Conservation (phyloP, 345 rosid species). For the Toxicodendron radicans region DNA sequence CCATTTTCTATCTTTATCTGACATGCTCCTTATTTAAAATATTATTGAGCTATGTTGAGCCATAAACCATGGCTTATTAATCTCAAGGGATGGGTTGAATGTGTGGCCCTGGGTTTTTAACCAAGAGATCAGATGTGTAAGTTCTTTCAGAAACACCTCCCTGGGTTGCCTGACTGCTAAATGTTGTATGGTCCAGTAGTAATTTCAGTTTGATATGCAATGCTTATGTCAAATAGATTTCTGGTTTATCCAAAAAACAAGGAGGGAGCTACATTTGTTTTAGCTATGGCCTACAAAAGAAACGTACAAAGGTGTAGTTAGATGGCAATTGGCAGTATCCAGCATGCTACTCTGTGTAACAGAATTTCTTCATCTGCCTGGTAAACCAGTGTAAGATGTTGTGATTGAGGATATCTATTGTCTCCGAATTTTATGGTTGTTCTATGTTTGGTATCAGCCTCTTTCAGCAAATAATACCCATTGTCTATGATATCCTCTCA, state of each 20-base stretch:
- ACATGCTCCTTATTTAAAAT: not conserved
- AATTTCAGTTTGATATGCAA: not conserved
- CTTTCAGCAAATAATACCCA: not conserved
- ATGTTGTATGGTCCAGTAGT: not conserved
- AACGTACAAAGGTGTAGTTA: no score
- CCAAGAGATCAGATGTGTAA: not conserved
- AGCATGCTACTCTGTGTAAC: no score
- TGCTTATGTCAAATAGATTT: not conserved
- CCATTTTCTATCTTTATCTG: no score
- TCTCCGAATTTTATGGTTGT: not conserved
- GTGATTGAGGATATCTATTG: not conserved
- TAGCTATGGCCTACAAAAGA: no score
- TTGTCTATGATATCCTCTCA: no score
- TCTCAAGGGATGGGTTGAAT: not conserved
- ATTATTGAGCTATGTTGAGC: not conserved
- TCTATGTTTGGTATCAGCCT: not conserved
- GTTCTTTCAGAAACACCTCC: not conserved
- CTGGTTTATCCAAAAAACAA: not conserved
- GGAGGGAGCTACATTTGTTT: not conserved
- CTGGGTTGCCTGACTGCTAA: not conserved
- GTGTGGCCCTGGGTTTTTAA: not conserved
- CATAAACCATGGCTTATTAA: not conserved
- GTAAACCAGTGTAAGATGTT: not conserved
- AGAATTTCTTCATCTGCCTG: not conserved
- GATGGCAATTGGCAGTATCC: not conserved